Evolutionary conservation across 1,139 yeast species (phyloP).

Genomic region (Yamadazyma diospyri): DNA sequence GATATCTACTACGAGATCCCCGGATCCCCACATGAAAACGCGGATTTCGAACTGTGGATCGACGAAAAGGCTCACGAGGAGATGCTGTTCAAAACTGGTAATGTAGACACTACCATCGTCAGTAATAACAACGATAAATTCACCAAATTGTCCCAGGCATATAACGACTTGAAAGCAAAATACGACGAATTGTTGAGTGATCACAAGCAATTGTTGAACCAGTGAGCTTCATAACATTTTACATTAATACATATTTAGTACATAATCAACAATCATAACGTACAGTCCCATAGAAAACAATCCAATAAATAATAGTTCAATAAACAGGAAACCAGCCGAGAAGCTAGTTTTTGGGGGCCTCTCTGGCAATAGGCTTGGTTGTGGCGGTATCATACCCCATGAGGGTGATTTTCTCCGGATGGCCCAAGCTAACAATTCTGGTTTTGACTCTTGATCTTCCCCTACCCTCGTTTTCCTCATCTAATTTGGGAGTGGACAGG

Average conservation of each 20-base stretch:
- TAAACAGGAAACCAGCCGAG: neutral
- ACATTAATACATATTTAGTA: too few species aligned
- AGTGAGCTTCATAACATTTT: too few species aligned
- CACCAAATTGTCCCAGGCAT: conserved; percentile 51
- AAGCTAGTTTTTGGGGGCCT: neutral
- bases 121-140: conserved; percentile 28
- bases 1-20: conserved; percentile 48
- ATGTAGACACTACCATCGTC: conserved; percentile 26
- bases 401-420: conserved; percentile 29
- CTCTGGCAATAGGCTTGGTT: conserved; percentile 2
- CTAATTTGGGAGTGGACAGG: neutral
- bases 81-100: conserved; percentile 42
- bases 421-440: conserved; percentile 12
- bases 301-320: too few species aligned
- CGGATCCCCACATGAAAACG: conserved; percentile 8
- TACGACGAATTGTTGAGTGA: conserved; percentile 59
- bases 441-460: conserved; percentile 25
- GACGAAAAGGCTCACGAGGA: conserved; percentile 49
- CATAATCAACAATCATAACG: too few species aligned
- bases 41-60: conserved; percentile 40
- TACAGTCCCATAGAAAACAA: too few species aligned
- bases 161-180: conserved; percentile 53
- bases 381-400: conserved; percentile 55
- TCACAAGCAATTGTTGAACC: conserved; percentile 39
- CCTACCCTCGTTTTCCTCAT: conserved; percentile 13